A percentile compares a stretch with the other conserved stretches of the same genome.
phyloP scores from a whole-genome alignment of 306 rosid genomes.

The Cicer pinnatifidum region DNA sequence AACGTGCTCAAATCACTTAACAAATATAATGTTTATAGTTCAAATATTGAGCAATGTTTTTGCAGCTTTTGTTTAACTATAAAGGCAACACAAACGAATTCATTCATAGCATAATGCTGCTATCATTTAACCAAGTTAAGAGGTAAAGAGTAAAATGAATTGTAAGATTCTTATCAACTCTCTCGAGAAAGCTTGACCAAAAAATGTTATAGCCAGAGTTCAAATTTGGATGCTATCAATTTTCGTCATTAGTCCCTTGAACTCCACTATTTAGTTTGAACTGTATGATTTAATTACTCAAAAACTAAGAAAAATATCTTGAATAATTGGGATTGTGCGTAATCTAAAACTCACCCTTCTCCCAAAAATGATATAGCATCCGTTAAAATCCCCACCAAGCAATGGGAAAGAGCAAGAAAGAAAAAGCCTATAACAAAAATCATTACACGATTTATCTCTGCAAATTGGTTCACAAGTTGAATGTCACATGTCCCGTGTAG shows the following conservation, averaged over 20 bases:
- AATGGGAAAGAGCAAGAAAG: constrained; percentile 40
- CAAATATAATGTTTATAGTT: neutral
- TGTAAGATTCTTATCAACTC: too few relatives aligned
- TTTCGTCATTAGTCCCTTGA: too few relatives aligned
- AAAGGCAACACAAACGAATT: neutral
- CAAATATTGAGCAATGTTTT: neutral
- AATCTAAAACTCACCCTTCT: constrained; percentile 48
- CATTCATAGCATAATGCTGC: neutral
- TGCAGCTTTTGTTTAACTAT: neutral
- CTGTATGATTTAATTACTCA: constrained; percentile 25
- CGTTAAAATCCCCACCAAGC: constrained; percentile 36
- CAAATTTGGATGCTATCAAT: too few relatives aligned
- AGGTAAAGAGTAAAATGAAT: constrained; percentile 32
- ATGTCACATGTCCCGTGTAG: constrained; percentile 1
- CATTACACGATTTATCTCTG: constrained; percentile 29
- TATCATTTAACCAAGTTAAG: constrained; percentile 13
- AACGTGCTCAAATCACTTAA: too few relatives aligned
- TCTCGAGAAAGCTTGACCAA: too few relatives aligned
- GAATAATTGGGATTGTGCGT: constrained; percentile 38
- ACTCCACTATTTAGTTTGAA: constrained; percentile 19
- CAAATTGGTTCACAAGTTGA: constrained; percentile 31
- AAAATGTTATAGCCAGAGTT: too few relatives aligned
- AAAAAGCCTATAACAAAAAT: constrained; percentile 39
- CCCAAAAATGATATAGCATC: constrained; percentile 51
- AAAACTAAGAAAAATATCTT: constrained; percentile 36